Percentiles rank a stretch among this genome's conserved stretches.
Conservation (phyloP, 345 rosid species). For the Jatropha curcas region DNA sequence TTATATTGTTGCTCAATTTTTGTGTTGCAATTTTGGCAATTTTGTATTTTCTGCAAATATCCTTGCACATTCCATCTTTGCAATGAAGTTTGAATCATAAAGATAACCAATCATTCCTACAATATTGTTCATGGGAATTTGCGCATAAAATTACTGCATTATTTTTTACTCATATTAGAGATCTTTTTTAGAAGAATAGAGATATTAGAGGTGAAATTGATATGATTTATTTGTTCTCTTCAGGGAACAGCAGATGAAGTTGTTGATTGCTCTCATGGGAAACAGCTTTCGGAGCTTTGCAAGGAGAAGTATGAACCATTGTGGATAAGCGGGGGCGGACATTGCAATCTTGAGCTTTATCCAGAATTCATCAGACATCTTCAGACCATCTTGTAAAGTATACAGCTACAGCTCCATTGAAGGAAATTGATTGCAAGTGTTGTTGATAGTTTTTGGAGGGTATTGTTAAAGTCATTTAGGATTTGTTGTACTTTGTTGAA, state of each 20-base stretch:
- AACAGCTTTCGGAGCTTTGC: constrained; percentile 80
- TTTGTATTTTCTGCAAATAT: background rate
- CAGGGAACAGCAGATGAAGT: constrained; percentile 90
- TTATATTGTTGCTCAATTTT: background rate
- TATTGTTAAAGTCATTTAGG: too few species aligned
- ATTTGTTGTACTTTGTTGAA: too few species aligned
- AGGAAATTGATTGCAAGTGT: too few species aligned
- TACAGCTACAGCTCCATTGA: too few species aligned
- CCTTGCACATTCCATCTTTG: background rate
- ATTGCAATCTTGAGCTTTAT: constrained; percentile 87
- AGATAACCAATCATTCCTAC: background rate
- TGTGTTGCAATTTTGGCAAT: background rate
- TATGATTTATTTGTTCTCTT: background rate
- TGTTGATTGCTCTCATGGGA: constrained; percentile 87
- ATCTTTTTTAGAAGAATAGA: too few species aligned
- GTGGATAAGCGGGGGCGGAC: constrained; percentile 88
- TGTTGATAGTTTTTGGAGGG: too few species aligned
- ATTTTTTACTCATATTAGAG: constrained; percentile 9
- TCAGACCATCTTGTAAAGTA: too few species aligned
- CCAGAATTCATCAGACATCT: constrained; percentile 79
- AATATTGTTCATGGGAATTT: constrained; percentile 8
- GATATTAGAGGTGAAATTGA: too few species aligned
- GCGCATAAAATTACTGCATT: background rate
- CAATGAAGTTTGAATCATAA: background rate
- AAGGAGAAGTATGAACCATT: too few species aligned